These are phyloP conservation scores for Candolleomyces aberdarensis DNA, from an alignment of 768 basidiomycete species.

Conservation along the genomic window DNA sequence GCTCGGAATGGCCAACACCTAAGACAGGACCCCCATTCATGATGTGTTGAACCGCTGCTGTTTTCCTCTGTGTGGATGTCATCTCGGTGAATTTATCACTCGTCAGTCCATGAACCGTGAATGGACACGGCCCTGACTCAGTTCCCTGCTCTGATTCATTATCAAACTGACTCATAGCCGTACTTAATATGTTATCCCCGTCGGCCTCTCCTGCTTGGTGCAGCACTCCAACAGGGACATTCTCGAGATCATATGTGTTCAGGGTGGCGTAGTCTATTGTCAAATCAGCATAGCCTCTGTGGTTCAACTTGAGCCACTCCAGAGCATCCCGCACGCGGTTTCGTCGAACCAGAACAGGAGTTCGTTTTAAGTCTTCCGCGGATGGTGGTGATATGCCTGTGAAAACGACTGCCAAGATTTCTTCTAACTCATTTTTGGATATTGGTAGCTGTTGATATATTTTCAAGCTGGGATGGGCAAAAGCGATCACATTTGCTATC, in stretches of 20 bases:
- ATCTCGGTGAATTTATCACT: slow-evolving; percentile 20
- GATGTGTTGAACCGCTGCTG: slow-evolving; percentile 23
- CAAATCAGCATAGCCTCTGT: neutral
- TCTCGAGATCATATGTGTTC: neutral
- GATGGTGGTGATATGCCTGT: neutral
- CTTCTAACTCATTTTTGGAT: slow-evolving; percentile 14
- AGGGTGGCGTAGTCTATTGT: neutral
- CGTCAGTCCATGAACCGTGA: slow-evolving; percentile 35
- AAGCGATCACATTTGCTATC: slow-evolving; percentile 27
- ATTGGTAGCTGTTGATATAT: slow-evolving; percentile 25
- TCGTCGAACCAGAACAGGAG: neutral
- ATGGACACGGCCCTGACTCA: slow-evolving; percentile 26
- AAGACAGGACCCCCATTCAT: slow-evolving; percentile 21
- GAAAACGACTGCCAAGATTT: neutral
- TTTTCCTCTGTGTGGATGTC: slow-evolving; percentile 14
- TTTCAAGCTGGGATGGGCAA: slow-evolving; percentile 21
- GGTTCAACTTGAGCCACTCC: slow-evolving; percentile 6
- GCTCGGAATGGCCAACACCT: slow-evolving; percentile 22
- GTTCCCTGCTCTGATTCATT: neutral
- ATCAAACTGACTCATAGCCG: slow-evolving; percentile 23
- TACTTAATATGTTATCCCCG: neutral
- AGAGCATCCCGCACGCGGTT: neutral
- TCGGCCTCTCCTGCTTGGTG: neutral
- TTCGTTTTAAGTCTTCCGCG: neutral
- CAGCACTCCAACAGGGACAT: neutral